Evolutionary conservation across 2,329 filamentous ascomycete genomes (phyloP).

Genomic region (Colletotrichum ledebouriae): DNA sequence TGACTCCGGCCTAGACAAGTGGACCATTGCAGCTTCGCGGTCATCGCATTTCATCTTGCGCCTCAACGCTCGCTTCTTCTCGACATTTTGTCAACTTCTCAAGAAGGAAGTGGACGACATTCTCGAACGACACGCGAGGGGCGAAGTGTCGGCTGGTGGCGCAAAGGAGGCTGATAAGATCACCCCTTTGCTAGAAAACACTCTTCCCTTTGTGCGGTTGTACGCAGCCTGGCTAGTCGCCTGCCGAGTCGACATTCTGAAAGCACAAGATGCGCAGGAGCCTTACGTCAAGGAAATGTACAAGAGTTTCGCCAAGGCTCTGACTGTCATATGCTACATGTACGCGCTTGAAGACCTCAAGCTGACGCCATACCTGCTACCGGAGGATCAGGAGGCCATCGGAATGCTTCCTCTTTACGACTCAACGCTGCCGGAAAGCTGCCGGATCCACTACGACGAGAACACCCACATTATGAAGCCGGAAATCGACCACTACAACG

Average conservation of each 20-base stretch:
- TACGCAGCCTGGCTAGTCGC: constrained; percentile 68
- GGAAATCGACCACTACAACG: constrained; percentile 52
- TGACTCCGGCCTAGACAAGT: constrained; percentile 55
- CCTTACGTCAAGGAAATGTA: constrained; percentile 62
- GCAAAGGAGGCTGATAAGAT: constrained; percentile 49
- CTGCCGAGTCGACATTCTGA: constrained; percentile 60
- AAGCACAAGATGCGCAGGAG: constrained; percentile 60
- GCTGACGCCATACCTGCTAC: constrained; percentile 62
- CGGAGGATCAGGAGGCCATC: constrained; percentile 63
- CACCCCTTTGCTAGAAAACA: constrained; percentile 55
- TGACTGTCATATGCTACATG: constrained; percentile 64
- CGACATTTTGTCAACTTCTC: constrained; percentile 77
- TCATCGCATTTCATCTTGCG: constrained; percentile 77
- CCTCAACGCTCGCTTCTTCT: constrained; percentile 84
- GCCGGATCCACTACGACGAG: constrained; percentile 54
- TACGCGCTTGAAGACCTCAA: constrained; percentile 56
- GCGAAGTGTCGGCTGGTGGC: constrained; percentile 44
- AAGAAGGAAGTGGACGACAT: constrained; percentile 75
- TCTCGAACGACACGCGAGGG: constrained; percentile 52
- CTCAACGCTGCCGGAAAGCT: constrained; percentile 54
- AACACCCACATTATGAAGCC: constrained; percentile 55
- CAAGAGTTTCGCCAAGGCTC: constrained; percentile 59
- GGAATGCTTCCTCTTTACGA: constrained; percentile 60
- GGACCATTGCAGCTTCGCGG: constrained; percentile 58
- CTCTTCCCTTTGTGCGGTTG: constrained; percentile 66